Evolutionary conservation across 192 early-diverging fungal genomes (phyloP), one percentile per base, ranked within the genome.

Genomic region (Lobosporangium transversale): DNA sequence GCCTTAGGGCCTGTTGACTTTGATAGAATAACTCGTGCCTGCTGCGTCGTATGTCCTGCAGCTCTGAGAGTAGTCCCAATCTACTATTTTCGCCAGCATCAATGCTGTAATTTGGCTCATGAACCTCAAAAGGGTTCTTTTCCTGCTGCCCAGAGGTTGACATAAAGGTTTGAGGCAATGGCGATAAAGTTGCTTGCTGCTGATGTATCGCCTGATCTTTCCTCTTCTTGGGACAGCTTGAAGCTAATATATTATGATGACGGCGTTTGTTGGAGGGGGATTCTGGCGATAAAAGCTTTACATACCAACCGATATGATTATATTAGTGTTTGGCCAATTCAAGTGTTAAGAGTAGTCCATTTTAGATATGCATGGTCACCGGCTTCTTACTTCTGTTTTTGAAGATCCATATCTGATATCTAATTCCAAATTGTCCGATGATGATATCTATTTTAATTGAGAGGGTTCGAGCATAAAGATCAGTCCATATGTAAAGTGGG

Each of bases 51-150:
- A 17, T 12, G 14, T 53, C 30, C 33, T 5, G 29, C 6, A 12
- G 52, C 2, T 5, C 4, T 7, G 27, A 26, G 27, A 26, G 11
- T 14, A 51, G 23, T 32, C 29, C 52, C 17, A 31, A 32, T 30
- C 15, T 36, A 31, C 33, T 31, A 26, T 26, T 32, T 9, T 35
- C 2, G 30, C 61, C 18, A 53, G 36, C 23, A 15, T 5, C 10
- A 15, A 2, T 58, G 42, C 17, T 12, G 14, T 9, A 43, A 14
- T 58, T 4, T 58, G 57, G 1, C 15, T 57, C 23, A 10, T 32
- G 36, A 1, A 66, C 63, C 21, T 66, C 44, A 49, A 66, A 66
- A 6, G 63, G 63, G n/a, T 66, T 66, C 32, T 44, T 49, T 3
- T 66, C 63, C 6, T 15, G 21, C 5, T 20, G 18, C 4, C 17